Base-by-base conservation (phyloP, 2,329 filamentous ascomycete genomes). In the Fusarium torulosum region DNA sequence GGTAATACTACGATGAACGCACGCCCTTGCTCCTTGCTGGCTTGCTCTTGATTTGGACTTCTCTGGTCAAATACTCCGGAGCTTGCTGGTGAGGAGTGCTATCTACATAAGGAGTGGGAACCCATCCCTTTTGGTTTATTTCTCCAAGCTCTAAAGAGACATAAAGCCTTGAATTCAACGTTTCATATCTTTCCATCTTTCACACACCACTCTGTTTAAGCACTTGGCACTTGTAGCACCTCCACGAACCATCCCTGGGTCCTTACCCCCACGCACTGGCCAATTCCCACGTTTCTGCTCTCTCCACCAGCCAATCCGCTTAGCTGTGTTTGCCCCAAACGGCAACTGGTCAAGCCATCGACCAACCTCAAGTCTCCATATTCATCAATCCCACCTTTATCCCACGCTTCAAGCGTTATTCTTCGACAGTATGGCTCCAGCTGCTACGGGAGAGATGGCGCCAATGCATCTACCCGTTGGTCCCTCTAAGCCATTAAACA, bases 341-440 rank as follows among this genome's bases (percentile, higher is more conserved):
- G 74, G 75, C 66, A 76, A 75, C 70, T 66, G 72, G 43, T 76
- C 71, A 74, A 75, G 70, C 74, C 74, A 71, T 70, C 57, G 46
- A 72, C 63, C 57, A 51, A 73, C 63, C 50, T 59, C 66, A 65
- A 68, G 66, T 66, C 69, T 67, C 71, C 71, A 67, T 73, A 52
- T 50, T 63, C 57, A 57, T 59, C 46, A 65, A 60, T 75, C 82
- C 20, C 85, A 85, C 81, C 82, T 10, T 89, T 91, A 92, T 42
- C 86, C 89, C 27, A 92, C 81, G 2, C 90, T 89, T 66, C 84
- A 59, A 63, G 59, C 65, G 56, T 68, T 54, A 63, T 45, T 55
- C 43, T 67, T 55, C n/a, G 47, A 61, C 55, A 58, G 77, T 51
- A 86, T 86, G 84, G 83, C 83, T 72, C 84, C 84, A 74, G 82